Percentiles rank a stretch among this genome's conserved stretches.
phyloP scores from a whole-genome alignment of 345 rosid genomes.

The Erysimum cheiranthoides region DNA sequence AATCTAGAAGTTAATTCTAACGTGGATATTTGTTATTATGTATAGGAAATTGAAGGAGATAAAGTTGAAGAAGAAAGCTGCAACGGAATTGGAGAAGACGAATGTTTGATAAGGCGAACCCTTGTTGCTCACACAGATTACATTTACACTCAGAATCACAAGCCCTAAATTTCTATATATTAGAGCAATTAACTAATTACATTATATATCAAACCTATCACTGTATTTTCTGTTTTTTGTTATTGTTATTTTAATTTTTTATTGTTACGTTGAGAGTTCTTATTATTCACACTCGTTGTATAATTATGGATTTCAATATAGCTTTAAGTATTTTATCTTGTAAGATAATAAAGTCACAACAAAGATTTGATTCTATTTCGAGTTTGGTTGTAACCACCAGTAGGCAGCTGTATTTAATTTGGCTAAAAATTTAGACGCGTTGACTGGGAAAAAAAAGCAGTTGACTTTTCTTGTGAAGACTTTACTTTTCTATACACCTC shows the following conservation, averaged over 20 bases:
- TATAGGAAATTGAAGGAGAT: conserved; percentile 40
- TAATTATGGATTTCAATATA: conserved; percentile 22
- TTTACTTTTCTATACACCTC: conserved; percentile 3
- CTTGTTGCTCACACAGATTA: conserved; percentile 60
- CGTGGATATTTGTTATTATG: conserved; percentile 16
- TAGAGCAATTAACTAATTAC: conserved; percentile 3
- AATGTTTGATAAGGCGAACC: conserved; percentile 56
- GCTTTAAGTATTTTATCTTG: conserved; percentile 4
- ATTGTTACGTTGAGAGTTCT: conserved; percentile 12
- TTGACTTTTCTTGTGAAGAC: conserved; percentile 29
- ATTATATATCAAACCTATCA: conserved; percentile 13
- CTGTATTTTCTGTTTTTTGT: background rate
- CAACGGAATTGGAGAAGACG: conserved; percentile 60
- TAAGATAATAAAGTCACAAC: conserved; percentile 25
- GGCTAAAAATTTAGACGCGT: conserved; percentile 23
- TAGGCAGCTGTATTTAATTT: conserved; percentile 17
- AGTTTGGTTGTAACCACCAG: conserved; percentile 38
- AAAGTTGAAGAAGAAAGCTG: conserved; percentile 48
- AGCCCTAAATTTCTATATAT: conserved; percentile 33
- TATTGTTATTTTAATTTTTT: background rate
- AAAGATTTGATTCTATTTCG: conserved; percentile 27
- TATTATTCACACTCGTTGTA: conserved; percentile 31
- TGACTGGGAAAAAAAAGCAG: conserved; percentile 14
- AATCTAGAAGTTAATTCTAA: background rate
- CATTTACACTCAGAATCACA: conserved; percentile 56